A percentile compares a stretch with the other conserved stretches of the same genome.
phyloP scores from a whole-genome alignment of 1,139 yeast species.

The Blastobotrys apis region DNA sequence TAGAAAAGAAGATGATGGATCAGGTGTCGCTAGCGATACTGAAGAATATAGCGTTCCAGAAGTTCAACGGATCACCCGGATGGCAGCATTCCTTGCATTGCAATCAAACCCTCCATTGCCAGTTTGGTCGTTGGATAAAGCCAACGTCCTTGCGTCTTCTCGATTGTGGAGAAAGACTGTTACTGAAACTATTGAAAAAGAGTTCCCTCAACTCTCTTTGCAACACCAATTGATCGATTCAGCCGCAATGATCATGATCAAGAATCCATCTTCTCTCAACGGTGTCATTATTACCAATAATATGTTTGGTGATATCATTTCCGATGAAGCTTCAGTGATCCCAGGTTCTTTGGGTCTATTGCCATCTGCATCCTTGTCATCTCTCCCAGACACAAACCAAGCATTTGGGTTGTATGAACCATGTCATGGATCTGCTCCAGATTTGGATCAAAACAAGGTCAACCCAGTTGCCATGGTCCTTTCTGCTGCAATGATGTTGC shows the following conservation, averaged over 20 bases:
- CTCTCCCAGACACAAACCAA: conserved; percentile 86
- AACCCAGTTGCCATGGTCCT: conserved; percentile 93
- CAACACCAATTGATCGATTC: conserved; percentile 96
- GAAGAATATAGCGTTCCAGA: conserved; percentile 87
- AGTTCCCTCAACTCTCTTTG: conserved; percentile 80
- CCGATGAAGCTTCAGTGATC: conserved; percentile 95
- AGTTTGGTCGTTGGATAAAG: conserved; percentile 94
- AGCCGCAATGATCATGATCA: conserved; percentile 95
- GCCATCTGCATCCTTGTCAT: conserved; percentile 94
- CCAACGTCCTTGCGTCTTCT: conserved; percentile 92
- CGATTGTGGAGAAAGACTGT: conserved; percentile 95
- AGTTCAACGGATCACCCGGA: conserved; percentile 90
- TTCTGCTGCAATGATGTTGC: conserved; percentile 96
- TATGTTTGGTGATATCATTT: conserved; percentile 97
- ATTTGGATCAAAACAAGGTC: conserved; percentile 77
- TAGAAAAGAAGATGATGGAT: conserved; percentile 84
- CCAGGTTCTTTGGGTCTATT: conserved; percentile 95
- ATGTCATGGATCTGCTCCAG: conserved; percentile 98
- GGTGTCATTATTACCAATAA: conserved; percentile 90
- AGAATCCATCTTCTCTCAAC: conserved; percentile 82
- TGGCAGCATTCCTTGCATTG: conserved; percentile 96
- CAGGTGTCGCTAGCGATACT: conserved; percentile 86
- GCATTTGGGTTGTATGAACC: conserved; percentile 98
- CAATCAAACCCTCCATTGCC: conserved; percentile 93
- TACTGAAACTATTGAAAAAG: conserved; percentile 73